Conservation (phyloP, 768 basidiomycete species). For the Suillus subluteus region DNA sequence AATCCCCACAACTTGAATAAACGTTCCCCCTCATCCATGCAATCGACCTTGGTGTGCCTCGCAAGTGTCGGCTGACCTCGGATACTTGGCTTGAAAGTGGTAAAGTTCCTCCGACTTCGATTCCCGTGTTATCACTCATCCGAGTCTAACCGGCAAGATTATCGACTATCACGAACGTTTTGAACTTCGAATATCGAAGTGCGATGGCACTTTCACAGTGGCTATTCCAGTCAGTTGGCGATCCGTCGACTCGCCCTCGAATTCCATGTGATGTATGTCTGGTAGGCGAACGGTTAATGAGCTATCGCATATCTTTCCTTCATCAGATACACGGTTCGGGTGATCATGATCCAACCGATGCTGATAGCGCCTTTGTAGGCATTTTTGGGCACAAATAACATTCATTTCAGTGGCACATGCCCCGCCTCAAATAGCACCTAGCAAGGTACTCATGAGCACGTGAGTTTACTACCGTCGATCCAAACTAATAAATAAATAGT, state of each 20-base stretch:
- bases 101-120: neutral
- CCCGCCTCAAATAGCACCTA: neutral
- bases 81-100: neutral
- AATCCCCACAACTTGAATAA: neutral
- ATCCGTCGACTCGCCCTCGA: no score
- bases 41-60: neutral
- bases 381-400: no score
- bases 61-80: neutral
- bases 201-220: neutral
- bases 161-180: neutral
- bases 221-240: neutral
- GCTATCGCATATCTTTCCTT: neutral
- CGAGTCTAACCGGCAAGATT: neutral
- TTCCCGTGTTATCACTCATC: slow-evolving; percentile 3
- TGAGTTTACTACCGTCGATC: neutral
- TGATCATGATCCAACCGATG: neutral
- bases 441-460: neutral
- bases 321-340: neutral
- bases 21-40: neutral
- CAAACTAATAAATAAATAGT: neutral
- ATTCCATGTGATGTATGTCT: neutral
- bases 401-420: neutral
- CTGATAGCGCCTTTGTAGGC: neutral
- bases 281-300: neutral
- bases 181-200: neutral